Conservation (phyloP, 176 grass and related monocot genomes). For the Musa acuminata region DNA sequence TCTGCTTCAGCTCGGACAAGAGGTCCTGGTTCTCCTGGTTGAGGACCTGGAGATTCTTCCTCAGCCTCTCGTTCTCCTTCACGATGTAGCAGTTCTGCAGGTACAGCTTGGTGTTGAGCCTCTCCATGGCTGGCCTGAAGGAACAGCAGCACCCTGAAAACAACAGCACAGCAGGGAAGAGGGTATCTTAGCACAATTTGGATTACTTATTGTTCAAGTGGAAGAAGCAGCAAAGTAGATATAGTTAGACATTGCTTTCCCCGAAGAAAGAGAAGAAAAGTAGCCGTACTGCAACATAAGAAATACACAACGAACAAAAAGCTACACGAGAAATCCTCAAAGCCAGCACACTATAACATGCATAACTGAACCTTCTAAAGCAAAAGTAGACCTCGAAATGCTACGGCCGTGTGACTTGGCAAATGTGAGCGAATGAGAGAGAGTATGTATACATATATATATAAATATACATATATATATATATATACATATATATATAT, state of each 20-base stretch:
- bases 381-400: too few relatives aligned
- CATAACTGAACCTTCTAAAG: not conserved
- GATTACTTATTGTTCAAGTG: too few relatives aligned
- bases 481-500: too few relatives aligned
- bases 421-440: too few relatives aligned
- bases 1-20: conserved; percentile 74
- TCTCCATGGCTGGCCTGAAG: conserved; percentile 37
- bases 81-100: conserved; percentile 88
- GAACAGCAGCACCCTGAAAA: not conserved
- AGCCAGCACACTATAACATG: not conserved
- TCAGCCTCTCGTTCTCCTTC: conserved; percentile 92
- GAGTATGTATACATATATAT: too few relatives aligned
- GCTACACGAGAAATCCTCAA: conserved; percentile 3
- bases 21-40: conserved; percentile 87
- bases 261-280: not conserved
- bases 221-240: too few relatives aligned
- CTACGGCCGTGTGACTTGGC: too few relatives aligned
- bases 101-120: conserved; percentile 71
- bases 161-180: not conserved
- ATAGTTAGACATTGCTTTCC: not conserved
- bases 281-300: not conserved
- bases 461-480: too few relatives aligned
- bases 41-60: conserved; percentile 65
- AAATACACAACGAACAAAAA: conserved; percentile 18
- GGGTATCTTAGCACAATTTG: not conserved